Base-by-base conservation (phyloP, 2,329 filamentous ascomycete genomes). In the Fusarium devonianum region DNA sequence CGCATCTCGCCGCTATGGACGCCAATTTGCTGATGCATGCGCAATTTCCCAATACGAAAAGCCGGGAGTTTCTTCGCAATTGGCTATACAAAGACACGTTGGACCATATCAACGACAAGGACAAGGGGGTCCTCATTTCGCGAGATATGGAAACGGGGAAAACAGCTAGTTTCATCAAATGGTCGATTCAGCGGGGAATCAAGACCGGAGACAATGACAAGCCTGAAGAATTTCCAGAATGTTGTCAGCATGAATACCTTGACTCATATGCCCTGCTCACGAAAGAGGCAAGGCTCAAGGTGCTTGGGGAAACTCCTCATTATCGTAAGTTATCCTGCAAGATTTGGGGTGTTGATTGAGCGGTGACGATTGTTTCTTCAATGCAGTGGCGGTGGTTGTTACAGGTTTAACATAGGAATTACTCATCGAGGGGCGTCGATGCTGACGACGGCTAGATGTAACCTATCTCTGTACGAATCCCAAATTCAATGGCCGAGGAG, bases 401-500 rank as follows among this genome's bases (percentile, higher is more conserved):
- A n/a, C n/a, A n/a, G n/a, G n/a, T n/a, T n/a, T n/a, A n/a, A n/a
- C n/a, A n/a, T n/a, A n/a, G n/a, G n/a, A n/a, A n/a, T n/a, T n/a
- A n/a, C n/a, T n/a, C n/a, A n/a, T n/a, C 14, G 26, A 29, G 35
- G 16, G 43, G 25, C 21, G 40, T 40, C n/a, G n/a, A 35, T 32
- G 47, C 56, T 58, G 40, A 58, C 37, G 35, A 35, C 14, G 43
- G n/a, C 32, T 53, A 71, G 71, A 73, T 43, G 67, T 73, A 23
- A 68, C 69, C 28, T 76, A 74, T 54, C 61, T 76, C 41, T 76
- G 73, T 57, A 71, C 69, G 17, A 63, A 72, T 53, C 70, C 70
- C 14, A 54, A 52, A 23, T 71, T 67, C 49, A 65, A 67, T 18
- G 65, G 71, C 10, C 67, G 55, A 42, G 73, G 74, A 25, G 71